These are phyloP conservation scores for Backusella liffmaniae DNA, from an alignment of 192 early-diverging fungal genomes.

Conservation along the genomic window DNA sequence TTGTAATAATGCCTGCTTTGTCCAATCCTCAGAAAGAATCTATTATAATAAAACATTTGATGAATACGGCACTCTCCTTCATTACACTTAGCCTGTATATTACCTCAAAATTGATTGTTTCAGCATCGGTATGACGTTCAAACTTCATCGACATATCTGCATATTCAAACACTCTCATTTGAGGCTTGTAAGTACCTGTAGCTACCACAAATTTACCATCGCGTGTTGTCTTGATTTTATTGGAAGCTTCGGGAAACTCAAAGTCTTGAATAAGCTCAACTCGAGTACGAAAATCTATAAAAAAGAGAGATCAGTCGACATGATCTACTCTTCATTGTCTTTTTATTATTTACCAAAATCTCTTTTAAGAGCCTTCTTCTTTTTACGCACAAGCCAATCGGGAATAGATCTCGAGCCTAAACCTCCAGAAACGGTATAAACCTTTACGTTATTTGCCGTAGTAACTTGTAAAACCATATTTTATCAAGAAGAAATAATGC, in stretches of 20 bases:
- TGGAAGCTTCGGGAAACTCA: slow-evolving; percentile 93
- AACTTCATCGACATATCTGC: slow-evolving; percentile 96
- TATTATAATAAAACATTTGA: slow-evolving; percentile 11
- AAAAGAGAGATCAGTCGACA: background rate
- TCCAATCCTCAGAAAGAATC: slow-evolving; percentile 97
- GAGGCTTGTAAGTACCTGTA: slow-evolving; percentile 98
- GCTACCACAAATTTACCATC: slow-evolving; percentile 91
- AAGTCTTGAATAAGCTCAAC: slow-evolving; percentile 98
- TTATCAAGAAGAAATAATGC: background rate
- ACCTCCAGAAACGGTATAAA: slow-evolving; percentile 78
- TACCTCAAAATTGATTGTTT: slow-evolving; percentile 83
- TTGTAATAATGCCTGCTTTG: slow-evolving; percentile 90
- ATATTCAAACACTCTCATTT: slow-evolving; percentile 93
- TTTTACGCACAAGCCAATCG: slow-evolving; percentile 90
- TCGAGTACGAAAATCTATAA: slow-evolving; percentile 80
- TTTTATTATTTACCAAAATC: slow-evolving; percentile 64
- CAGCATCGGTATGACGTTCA: slow-evolving; percentile 91
- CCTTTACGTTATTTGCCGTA: slow-evolving; percentile 93
- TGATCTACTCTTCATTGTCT: background rate
- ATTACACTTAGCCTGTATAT: background rate
- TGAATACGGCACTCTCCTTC: background rate
- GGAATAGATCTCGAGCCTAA: slow-evolving; percentile 82
- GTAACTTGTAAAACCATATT: slow-evolving; percentile 78
- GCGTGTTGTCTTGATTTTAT: slow-evolving; percentile 76
- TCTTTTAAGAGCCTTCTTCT: slow-evolving; percentile 84